Evolutionary conservation across 2,329 filamentous ascomycete species (phyloP), one percentile per base, ranked within the genome.

Genomic region (Neophaeococcomyces aloes): DNA sequence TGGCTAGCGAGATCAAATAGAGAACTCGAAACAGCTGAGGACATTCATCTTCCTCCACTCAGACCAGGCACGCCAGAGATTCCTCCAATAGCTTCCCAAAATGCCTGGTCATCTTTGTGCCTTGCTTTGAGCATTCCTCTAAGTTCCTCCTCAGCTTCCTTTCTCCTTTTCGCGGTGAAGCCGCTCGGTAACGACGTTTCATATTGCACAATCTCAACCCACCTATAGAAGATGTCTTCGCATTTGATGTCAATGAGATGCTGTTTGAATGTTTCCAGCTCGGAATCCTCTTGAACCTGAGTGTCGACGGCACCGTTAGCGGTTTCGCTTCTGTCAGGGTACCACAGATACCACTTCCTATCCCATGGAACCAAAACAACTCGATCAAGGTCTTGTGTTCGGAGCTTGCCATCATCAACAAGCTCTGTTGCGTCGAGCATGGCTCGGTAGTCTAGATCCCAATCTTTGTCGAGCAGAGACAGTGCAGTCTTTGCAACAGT

Each of bases 141-240:
- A 38, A 88, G 84, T 63, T 87, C 80, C 50, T 76, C 67, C 46
- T 86, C 85, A 1, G 83, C 81, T 33, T 70, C 74, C 44, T 76
- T 69, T 63, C 94, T 86, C 56, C 78, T 74, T 58, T 87, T 82
- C 0, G 72, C 67, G 1, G 81, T 83, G 58, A 94, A 93, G 0
- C 84, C 85, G 14, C 81, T 85, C 0, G 86, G 83, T 53, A 76
- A 75, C 29, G 79, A 81, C 32, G 84, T 81, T 65, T 94, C 87
- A 57, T 79, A 93, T 65, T 95, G 87, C 38, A 95, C 79, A 58
- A 93, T 75, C 67, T 95, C 88, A 38, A 94, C 84, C 86, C 87
- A 94, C 44, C 82, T 78, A 66, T 84, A 94, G 66, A 95, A 95
- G 42, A 95, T 62, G 51, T 83, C 79, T 61, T 94, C 88, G 64